These are phyloP conservation scores for Thelephora aurantiotincta DNA, from an alignment of 768 basidiomycete genomes.

Conservation along the genomic window DNA sequence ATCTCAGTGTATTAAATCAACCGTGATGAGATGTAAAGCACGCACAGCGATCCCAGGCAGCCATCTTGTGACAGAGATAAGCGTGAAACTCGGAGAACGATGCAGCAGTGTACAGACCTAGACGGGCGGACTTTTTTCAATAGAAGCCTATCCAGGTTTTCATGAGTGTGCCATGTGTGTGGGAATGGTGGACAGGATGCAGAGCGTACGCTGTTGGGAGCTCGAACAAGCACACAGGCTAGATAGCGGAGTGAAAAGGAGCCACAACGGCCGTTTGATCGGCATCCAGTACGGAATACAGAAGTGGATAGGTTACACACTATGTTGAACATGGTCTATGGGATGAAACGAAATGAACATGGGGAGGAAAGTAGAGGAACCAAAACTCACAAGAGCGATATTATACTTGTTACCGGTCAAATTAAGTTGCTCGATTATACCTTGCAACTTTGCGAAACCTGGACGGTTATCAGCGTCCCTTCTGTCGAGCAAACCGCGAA, in stretches of 20 bases:
- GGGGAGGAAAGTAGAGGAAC: neutral
- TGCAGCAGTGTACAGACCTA: constrained; percentile 7
- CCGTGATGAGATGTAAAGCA: neutral
- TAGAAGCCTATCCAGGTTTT: constrained; percentile 22
- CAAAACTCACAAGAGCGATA: constrained; percentile 7
- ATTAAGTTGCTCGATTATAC: constrained; percentile 15
- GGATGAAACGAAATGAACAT: neutral
- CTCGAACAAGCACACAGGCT: constrained; percentile 53
- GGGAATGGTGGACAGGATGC: neutral
- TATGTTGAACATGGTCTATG: constrained; percentile 55
- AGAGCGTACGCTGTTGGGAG: constrained; percentile 55
- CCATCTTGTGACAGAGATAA: constrained; percentile 23
- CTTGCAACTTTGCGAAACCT: constrained; percentile 3
- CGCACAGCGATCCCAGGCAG: constrained; percentile 47
- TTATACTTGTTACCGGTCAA: constrained; percentile 14
- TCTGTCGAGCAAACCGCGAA: too few species aligned
- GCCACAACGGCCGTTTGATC: neutral
- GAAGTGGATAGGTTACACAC: constrained; percentile 28
- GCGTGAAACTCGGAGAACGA: neutral
- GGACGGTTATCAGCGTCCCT: neutral
- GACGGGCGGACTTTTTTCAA: constrained; percentile 52
- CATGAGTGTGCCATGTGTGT: neutral
- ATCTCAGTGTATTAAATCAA: neutral
- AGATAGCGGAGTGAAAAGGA: constrained; percentile 1
- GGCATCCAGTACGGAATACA: neutral